Percentiles rank a stretch among this genome's conserved stretches.
Evolutionary conservation across 257 asterid species (phyloP).

Genomic region (Solanum megistacrolobum): DNA sequence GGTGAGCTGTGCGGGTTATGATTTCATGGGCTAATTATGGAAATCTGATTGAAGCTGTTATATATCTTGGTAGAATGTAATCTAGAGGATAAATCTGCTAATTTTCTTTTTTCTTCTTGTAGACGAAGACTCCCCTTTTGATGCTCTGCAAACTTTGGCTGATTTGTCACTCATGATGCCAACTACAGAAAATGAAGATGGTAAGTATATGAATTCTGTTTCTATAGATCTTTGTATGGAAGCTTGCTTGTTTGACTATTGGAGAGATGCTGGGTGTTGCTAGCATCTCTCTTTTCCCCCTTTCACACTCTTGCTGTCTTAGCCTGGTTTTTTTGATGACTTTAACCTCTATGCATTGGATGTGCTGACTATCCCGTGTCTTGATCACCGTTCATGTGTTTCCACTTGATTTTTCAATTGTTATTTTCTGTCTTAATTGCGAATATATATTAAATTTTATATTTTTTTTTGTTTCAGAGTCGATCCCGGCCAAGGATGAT

Average conservation of each 20-base stretch:
- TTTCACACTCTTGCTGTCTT: background rate
- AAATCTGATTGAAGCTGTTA: background rate
- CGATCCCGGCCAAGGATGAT: slow-evolving; percentile 28
- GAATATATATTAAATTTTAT: background rate
- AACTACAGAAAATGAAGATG: slow-evolving; percentile 53
- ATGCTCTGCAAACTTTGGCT: slow-evolving; percentile 75
- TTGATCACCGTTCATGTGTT: background rate
- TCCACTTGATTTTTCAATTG: background rate
- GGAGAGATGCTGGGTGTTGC: background rate
- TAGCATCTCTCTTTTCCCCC: background rate
- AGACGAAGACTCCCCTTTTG: slow-evolving; percentile 69
- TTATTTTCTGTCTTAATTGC: background rate
- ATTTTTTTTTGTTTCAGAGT: slow-evolving; percentile 18
- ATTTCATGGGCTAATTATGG: background rate
- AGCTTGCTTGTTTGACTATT: background rate
- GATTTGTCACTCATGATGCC: slow-evolving; percentile 79
- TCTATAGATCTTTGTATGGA: background rate
- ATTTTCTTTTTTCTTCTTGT: background rate
- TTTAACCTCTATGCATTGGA: background rate
- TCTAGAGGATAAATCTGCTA: slow-evolving; percentile 5
- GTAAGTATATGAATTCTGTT: slow-evolving; percentile 24
- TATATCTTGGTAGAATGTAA: background rate
- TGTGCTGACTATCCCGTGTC: background rate
- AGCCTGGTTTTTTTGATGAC: background rate
- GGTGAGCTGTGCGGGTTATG: background rate